These are phyloP conservation scores for Calocybe gangraenosa DNA, from an alignment of 768 basidiomycete genomes.

Conservation along the genomic window DNA sequence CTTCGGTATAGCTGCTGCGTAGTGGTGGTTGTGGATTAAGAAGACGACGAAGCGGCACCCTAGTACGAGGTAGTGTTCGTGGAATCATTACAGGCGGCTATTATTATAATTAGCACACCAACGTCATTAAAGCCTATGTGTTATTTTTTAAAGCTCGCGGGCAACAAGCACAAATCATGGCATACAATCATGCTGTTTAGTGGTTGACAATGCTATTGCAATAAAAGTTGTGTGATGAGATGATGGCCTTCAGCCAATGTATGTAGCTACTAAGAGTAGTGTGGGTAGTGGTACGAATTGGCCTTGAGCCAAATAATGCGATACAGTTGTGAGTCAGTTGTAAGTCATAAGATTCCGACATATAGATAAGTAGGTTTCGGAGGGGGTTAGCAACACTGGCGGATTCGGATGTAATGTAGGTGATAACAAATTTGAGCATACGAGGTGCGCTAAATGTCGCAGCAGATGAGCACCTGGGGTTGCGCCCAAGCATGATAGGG, in stretches of 20 bases:
- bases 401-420: too few relatives aligned
- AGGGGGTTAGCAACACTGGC: too few relatives aligned
- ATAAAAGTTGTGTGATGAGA: slow-evolving; percentile 5
- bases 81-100: slow-evolving; percentile 7
- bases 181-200: too few relatives aligned
- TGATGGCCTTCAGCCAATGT: slow-evolving; percentile 21
- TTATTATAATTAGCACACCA: too few relatives aligned
- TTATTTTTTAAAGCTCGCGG: too few relatives aligned
- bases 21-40: not conserved
- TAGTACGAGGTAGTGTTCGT: not conserved
- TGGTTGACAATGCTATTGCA: too few relatives aligned
- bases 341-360: slow-evolving; percentile 17
- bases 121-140: too few relatives aligned
- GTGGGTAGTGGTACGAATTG: slow-evolving; percentile 14
- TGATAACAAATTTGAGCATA: slow-evolving; percentile 2
- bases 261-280: slow-evolving; percentile 13
- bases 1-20: too few relatives aligned
- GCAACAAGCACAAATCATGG: too few relatives aligned
- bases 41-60: not conserved
- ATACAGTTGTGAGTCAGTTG: slow-evolving; percentile 13
- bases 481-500: slow-evolving; percentile 3
- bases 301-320: slow-evolving; percentile 20
- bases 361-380: slow-evolving; percentile 9
- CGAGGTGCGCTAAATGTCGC: not conserved
- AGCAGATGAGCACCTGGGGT: not conserved